Base-by-base conservation (phyloP, 2,329 filamentous ascomycete species). In the Delphinella strobiligena region DNA sequence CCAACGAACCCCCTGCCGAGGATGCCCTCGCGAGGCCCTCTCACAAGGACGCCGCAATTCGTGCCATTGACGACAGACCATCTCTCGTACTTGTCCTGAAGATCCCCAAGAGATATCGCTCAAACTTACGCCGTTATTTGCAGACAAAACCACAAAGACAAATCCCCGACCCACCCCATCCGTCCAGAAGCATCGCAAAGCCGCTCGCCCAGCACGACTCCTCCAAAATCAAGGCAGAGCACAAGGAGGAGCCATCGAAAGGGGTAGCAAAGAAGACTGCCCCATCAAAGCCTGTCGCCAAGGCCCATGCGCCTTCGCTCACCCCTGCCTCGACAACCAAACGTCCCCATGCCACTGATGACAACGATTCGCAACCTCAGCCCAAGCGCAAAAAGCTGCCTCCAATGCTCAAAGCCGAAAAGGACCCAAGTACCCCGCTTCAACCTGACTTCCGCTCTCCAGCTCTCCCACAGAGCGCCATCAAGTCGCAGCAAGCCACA, bases 381-480 rank as follows among this genome's bases (percentile, higher is more conserved):
- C 41, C 46, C 3, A 56, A 54, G 43, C 51, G 52, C 7, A 52
- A 49, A 45, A 51, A 48, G 38, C 18, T 31, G 7, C 17, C 17
- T 29, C 18, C 31, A 43, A 34, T n/a, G 12, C 27, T 22, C 31
- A 24, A 35, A 11, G 12, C 37, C 30, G 44, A 44, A 27, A 36
- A 42, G 27, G 38, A 30, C 18, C 29, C 43, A 12, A 32, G 19
- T 16, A 41, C 47, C 3, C 40, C 45, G 12, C 22, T 42, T 16
- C 42, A 45, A 34, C 31, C 41, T 11, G 24, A 41, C 48, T 24
- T 54, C 49, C 35, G 54, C 49, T 35, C 53, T 48, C 39, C 46
- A 44, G 14, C 47, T 37, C 32, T 45, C 42, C 22, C 47, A 47
- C 12, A 42, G 5, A 48, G 44, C 27, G 42, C 41, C 17, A 47